A percentile compares a stretch with the other conserved stretches of the same genome.
Conservation (phyloP, 192 early-diverging fungal species). For the Thamnidium elegans region DNA sequence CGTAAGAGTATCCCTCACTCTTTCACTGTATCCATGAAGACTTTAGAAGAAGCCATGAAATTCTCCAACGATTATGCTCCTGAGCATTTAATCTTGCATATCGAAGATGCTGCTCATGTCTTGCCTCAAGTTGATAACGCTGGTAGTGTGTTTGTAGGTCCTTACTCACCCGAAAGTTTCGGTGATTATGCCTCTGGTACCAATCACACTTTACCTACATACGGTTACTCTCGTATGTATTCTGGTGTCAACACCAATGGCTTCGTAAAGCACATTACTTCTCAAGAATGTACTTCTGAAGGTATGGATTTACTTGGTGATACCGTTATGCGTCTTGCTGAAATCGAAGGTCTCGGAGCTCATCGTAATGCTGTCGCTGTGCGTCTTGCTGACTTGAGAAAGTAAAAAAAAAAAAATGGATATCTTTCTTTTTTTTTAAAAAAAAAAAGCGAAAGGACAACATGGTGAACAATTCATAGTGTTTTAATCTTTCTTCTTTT, state of each 20-base stretch:
- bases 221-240: constrained; percentile 98
- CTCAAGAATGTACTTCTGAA: constrained; percentile 85
- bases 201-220: constrained; percentile 98
- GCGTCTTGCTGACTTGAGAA: constrained; percentile 67
- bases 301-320: constrained; percentile 84
- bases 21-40: constrained; percentile 70
- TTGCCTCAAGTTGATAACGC: constrained; percentile 79
- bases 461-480: too few species aligned
- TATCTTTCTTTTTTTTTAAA: background rate
- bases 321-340: constrained; percentile 92
- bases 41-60: constrained; percentile 72
- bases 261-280: constrained; percentile 97
- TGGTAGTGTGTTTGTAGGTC: constrained; percentile 96
- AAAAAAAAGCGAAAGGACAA: too few species aligned
- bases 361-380: constrained; percentile 96
- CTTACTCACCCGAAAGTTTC: constrained; percentile 93
- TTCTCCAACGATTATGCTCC: constrained; percentile 97
- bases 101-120: constrained; percentile 66
- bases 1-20: constrained; percentile 84
- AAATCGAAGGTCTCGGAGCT: constrained; percentile 94
- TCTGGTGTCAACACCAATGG: constrained; percentile 96
- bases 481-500: too few species aligned
- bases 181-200: constrained; percentile 99
- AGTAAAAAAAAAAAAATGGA: constrained; percentile 18
- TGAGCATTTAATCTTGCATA: constrained; percentile 96